Conservation (phyloP, 2,329 filamentous ascomycete genomes). For the Fusarium virguliforme region DNA sequence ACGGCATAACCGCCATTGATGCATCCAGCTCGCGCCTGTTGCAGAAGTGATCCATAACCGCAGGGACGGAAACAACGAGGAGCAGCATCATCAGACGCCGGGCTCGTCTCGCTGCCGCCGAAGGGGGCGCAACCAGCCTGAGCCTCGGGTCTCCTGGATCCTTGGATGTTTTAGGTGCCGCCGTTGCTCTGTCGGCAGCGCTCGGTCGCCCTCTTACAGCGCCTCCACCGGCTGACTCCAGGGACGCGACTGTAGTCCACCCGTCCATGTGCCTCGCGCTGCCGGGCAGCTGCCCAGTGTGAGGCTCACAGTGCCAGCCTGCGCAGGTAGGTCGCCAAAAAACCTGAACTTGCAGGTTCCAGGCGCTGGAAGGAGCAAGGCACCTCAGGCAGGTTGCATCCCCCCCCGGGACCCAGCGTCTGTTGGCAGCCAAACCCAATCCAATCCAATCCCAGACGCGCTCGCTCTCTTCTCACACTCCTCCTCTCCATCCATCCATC, state of each 20-base stretch:
- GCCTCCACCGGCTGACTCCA: slow-evolving; percentile 40
- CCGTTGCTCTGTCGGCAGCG: slow-evolving; percentile 47
- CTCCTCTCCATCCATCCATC: slow-evolving; percentile 19
- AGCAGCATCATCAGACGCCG: slow-evolving; percentile 1
- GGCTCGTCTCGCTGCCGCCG: slow-evolving; percentile 29
- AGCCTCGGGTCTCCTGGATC: slow-evolving; percentile 2
- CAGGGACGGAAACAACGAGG: slow-evolving; percentile 32
- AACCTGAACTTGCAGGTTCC: neutral
- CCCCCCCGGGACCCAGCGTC: slow-evolving; percentile 44
- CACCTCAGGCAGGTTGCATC: slow-evolving; percentile 16
- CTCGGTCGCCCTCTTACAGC: slow-evolving; percentile 35
- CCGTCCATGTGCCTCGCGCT: slow-evolving; percentile 19
- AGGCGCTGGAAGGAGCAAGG: too few species aligned
- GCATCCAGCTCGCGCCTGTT: slow-evolving; percentile 25
- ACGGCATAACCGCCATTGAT: slow-evolving; percentile 24
- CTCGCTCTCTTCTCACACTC: slow-evolving; percentile 34
- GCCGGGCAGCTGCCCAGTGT: slow-evolving; percentile 18
- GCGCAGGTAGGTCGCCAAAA: slow-evolving; percentile 8
- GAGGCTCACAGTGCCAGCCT: slow-evolving; percentile 26
- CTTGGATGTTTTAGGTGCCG: slow-evolving; percentile 42
- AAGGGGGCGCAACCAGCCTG: slow-evolving; percentile 13
- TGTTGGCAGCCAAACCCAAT: slow-evolving; percentile 49
- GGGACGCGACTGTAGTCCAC: slow-evolving; percentile 35
- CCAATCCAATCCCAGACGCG: slow-evolving; percentile 51
- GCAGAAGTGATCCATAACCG: slow-evolving; percentile 4